Base-by-base conservation (phyloP, 1,284 basidiomycete species). In the Pseudozyma flocculosa region DNA sequence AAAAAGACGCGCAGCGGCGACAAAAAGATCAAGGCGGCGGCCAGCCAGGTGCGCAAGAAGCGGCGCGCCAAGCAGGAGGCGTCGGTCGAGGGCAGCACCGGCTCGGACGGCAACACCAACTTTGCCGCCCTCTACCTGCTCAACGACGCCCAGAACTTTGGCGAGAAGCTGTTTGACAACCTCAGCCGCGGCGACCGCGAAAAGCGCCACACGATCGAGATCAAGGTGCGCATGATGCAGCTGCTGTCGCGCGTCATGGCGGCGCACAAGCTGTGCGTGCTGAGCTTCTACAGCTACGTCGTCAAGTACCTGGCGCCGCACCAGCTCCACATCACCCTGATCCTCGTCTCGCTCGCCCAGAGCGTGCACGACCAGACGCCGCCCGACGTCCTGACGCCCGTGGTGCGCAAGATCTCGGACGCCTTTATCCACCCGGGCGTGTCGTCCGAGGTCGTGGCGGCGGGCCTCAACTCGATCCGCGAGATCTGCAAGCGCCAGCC, bases 341-440 rank as follows among this genome's bases (percentile, higher is more conserved):
- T 99, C 78, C 87, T 99, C 54, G 94, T 92, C 54, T 85, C 91
- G 2, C 86, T 99, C 54, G 94, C 94, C 17, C 92, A 97, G 78
- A 93, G 91, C 15, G 90, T 94, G 2, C 95, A 99, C 79, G 90
- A 93, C 43, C 84, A 95, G 50, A 96, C 93, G 0, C 94, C 93
- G 2, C 94, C 95, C 0, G 93, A 97, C 75, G 89, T 86, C 3
- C 82, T 99, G 14, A 87, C 86, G 2, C 94, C 95, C 2, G 88
- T 94, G 40, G 82, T 99, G 45, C 85, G 86, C 53, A 99, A 98
- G 80, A 81, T 99, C 48, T 90, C 93, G 0, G 87, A 90, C 70
- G 92, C 96, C 74, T 99, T 99, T 70, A 89, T 99, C 2, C 94
- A 98, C 79, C 94, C 94, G 0, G 95, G 95, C 57, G 95, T 98